Base-by-base conservation (phyloP, 257 asterid genomes). In the Rehmannia glutinosa region DNA sequence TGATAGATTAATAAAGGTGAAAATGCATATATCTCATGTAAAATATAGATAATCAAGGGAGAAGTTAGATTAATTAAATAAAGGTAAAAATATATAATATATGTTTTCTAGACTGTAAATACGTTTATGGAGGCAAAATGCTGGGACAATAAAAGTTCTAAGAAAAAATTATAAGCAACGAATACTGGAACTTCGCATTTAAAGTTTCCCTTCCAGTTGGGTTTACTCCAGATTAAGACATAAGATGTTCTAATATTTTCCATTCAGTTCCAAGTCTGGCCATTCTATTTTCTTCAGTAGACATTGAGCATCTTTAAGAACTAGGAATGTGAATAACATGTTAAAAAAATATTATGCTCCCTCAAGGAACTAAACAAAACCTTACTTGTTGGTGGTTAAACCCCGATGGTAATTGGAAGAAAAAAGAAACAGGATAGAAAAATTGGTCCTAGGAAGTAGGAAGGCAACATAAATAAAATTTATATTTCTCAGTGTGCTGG, bases 231-330 rank as follows among this genome's bases (percentile, higher is more conserved):
- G 55, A 13, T 49, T 47, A 35, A 56, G 49, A 35, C 8, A 10
- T 53, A 19, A 42, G 66, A 74, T 62, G 56, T 70, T 42, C 42
- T 38, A 13, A 41, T 5, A 58, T 25, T 25, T 21, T 55, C 47
- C 51, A 27, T 58, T 33, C 33, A 36, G 53, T 28, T 68, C 2
- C 17, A 21, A 27, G 64, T 4, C 54, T 12, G 39, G 51, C 43
- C 15, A 24, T 42, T 38, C 47, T 30, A n/a, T 60, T 33, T 56
- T 61, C 28, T 62, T 45, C 17, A 23, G 55, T 49, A 54, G 36
- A 72, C 47, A 45, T 46, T 42, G 19, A 54, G 50, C 35, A 54
- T 27, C 52, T 45, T 28, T 20, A 21, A 66, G 32, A 58, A 28
- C 25, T 66, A 64, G 10, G 45, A 21, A 58, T 11, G 5, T 32